A percentile compares a stretch with the other conserved stretches of the same genome.
phyloP scores from a whole-genome alignment of 352 stramenopile genomes.

The Peronospora belbahrii region DNA sequence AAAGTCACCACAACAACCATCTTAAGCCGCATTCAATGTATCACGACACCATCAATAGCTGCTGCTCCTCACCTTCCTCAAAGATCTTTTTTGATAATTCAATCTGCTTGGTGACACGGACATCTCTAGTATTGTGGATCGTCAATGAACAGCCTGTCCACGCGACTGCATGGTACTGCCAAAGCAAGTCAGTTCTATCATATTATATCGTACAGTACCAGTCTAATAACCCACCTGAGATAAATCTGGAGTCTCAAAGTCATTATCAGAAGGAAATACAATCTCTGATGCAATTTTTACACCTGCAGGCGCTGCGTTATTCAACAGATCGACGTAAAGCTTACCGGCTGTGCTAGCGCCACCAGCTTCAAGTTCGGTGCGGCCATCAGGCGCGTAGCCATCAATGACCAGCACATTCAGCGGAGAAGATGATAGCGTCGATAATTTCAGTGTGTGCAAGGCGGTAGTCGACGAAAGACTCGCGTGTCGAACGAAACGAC shows the following conservation, averaged over 20 bases:
- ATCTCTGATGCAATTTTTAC: constrained; percentile 44
- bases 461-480: constrained; percentile 1
- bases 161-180: constrained; percentile 62
- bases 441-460: constrained; percentile 18
- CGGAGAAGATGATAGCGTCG: constrained; percentile 24
- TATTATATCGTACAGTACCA: neutral
- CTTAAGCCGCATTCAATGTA: neutral
- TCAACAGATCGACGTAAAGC: constrained; percentile 56
- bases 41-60: neutral
- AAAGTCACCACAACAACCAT: neutral
- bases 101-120: constrained; percentile 65
- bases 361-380: constrained; percentile 53
- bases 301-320: constrained; percentile 46
- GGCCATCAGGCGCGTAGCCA: constrained; percentile 63
- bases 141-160: constrained; percentile 75
- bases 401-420: constrained; percentile 71
- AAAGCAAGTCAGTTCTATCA: constrained; percentile 2
- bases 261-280: constrained; percentile 55
- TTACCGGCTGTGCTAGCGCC: constrained; percentile 62
- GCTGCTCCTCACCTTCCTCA: constrained; percentile 33
- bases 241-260: constrained; percentile 54
- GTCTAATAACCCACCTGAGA: constrained; percentile 30
- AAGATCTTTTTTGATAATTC: constrained; percentile 62
- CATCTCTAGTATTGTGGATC: constrained; percentile 50
- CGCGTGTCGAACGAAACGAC: constrained; percentile 11